Base-by-base conservation (phyloP, 2,329 filamentous ascomycete species). In the Cercospora zeae-maydis region DNA sequence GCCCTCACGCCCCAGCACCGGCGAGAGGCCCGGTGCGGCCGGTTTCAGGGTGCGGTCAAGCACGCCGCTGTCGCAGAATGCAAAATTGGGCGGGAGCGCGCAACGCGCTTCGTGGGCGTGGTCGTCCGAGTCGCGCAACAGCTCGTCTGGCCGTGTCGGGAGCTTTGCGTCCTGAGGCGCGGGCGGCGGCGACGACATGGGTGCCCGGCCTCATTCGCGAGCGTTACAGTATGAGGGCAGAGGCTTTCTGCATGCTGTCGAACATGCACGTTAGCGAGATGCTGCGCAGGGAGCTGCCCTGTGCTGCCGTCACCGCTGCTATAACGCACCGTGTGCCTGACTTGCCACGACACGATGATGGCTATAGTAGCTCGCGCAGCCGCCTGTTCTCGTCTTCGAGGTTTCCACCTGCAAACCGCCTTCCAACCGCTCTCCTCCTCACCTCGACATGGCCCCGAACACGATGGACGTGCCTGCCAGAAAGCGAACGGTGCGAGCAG, bases 401-500 rank as follows among this genome's bases (percentile, higher is more conserved):
- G 19, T 56, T 34, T 42, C 33, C 53, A 21, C 10, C 30, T 4
- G 21, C 47, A 14, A 31, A 19, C 27, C 14, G 21, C 54, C 16
- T 27, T 27, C 42, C 14, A 21, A 59, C 19, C 39, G 31, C 39
- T 33, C 39, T 34, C 31, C 31, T 39, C 27, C 33, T 39, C 33
- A 30, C 14, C 19, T 33, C 54, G 16, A 14, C 45, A 7, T 63
- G 61, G 47, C 61, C 7, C 61, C 61, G 10, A 33, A 24, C 19
- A 47, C 55, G 7, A 39, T 59, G 42, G 55, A 53, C n/a, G 55
- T 59, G 30, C 59, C 63, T 13, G 42, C 63, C 8, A 33, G 63
- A 30, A 64, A 61, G 30, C 59, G 63, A 13, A 64, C 63, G 53
- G 63, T 61, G 37, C 63, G 63, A 56, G 63, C 63, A 16, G 63